These are phyloP conservation scores for Tylopilus orsonianus DNA, from an alignment of 1,284 basidiomycete species.

Conservation along the genomic window DNA sequence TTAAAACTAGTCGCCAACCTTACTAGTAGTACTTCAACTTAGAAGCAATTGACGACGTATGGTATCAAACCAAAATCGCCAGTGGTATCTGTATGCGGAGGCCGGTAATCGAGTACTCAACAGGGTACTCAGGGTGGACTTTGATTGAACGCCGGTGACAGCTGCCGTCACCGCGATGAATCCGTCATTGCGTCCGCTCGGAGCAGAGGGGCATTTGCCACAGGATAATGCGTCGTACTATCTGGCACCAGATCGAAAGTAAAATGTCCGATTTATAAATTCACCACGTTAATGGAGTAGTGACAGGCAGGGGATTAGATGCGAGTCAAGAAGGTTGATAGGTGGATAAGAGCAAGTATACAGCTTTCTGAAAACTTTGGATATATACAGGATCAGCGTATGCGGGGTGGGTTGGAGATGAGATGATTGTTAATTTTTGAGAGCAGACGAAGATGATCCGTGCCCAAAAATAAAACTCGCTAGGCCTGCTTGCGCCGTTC, in stretches of 20 bases:
- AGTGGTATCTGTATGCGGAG: too few species aligned
- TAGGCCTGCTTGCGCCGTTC: slow-evolving; percentile 32
- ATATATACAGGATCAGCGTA: slow-evolving; percentile 34
- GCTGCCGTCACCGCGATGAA: too few species aligned
- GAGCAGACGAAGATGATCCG: slow-evolving; percentile 7
- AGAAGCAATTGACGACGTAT: too few species aligned
- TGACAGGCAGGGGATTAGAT: slow-evolving; percentile 35
- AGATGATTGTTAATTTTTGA: background rate
- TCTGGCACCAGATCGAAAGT: background rate
- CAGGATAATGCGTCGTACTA: too few species aligned
- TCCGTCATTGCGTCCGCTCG: background rate
- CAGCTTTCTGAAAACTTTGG: slow-evolving; percentile 25
- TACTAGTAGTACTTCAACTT: too few species aligned
- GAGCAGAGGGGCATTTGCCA: background rate
- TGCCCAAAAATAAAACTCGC: background rate
- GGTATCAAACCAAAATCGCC: too few species aligned
- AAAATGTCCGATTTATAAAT: slow-evolving; percentile 18
- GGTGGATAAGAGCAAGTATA: slow-evolving; percentile 26
- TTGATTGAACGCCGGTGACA: too few species aligned
- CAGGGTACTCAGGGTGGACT: too few species aligned
- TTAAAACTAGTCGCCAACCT: too few species aligned
- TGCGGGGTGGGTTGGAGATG: slow-evolving; percentile 11
- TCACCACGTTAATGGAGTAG: slow-evolving; percentile 16
- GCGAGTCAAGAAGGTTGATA: slow-evolving; percentile 25
- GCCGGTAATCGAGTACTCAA: too few species aligned